Evolutionary conservation across 2,329 filamentous ascomycete genomes (phyloP).

Genomic region (Penicillium hesseltinei): DNA sequence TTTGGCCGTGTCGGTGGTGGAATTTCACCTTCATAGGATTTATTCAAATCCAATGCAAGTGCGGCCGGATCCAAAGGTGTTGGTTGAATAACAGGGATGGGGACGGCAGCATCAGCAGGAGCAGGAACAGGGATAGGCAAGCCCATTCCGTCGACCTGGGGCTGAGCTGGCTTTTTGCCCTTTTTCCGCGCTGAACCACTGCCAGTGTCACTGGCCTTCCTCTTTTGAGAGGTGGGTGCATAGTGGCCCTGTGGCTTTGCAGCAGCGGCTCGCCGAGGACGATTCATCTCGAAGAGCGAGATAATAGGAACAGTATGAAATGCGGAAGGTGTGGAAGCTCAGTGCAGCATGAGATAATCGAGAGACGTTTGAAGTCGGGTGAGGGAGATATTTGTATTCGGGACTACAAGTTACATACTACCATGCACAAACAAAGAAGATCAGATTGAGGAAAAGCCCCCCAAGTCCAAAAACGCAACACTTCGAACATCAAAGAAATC

Average conservation of each 20-base stretch:
- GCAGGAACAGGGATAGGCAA: neutral
- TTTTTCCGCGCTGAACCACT: neutral
- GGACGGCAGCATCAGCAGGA: neutral
- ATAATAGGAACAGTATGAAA: neutral
- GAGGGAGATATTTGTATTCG: neutral
- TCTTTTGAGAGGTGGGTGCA: neutral
- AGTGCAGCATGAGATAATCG: neutral
- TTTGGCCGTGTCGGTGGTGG: neutral
- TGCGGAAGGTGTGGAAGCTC: neutral
- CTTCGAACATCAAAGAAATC: neutral
- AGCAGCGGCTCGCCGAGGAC: neutral
- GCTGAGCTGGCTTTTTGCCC: neutral
- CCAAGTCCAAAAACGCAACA: neutral
- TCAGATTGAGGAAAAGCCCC: neutral
- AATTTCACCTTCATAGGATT: neutral
- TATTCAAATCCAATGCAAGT: neutral
- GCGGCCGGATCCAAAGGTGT: neutral
- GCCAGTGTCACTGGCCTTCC: rapidly evolving
- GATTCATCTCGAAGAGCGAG: neutral
- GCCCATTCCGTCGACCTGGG: too few relatives aligned
- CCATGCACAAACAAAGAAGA: neutral
- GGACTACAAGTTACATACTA: too few relatives aligned
- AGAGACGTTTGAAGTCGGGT: neutral
- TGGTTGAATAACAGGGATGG: neutral
- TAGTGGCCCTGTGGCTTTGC: neutral